Evolutionary conservation across 495 filamentous ascomycete genomes (phyloP).

Genomic region (Xanthoparmelia taractica): DNA sequence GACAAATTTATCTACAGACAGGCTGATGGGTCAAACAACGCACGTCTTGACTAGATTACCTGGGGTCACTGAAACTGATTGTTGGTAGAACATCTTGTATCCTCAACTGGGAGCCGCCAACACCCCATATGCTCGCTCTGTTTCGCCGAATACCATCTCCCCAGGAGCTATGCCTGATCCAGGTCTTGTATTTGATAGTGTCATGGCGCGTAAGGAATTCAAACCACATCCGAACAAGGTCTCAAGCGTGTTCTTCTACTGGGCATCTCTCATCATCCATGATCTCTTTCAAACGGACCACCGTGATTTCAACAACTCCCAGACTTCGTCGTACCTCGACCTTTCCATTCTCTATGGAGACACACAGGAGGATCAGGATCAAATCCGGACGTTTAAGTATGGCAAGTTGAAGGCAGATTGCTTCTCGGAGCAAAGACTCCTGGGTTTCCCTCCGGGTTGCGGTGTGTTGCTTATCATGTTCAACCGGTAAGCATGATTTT

Average conservation of each 20-base stretch:
- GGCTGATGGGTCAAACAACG: conserved; percentile 63
- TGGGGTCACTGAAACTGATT: conserved; percentile 1
- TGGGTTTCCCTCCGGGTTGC: conserved; percentile 50
- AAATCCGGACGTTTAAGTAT: conserved; percentile 48
- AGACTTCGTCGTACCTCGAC: conserved; percentile 54
- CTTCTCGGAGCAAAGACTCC: conserved; percentile 49
- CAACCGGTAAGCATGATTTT: conserved; percentile 30
- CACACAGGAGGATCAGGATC: conserved; percentile 48
- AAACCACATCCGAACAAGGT: conserved; percentile 51
- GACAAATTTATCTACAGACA: conserved; percentile 59
- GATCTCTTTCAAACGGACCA: conserved; percentile 55
- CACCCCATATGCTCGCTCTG: conserved; percentile 48
- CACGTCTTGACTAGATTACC: neutral
- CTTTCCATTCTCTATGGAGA: conserved; percentile 53
- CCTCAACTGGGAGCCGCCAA: conserved; percentile 50
- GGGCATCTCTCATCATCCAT: conserved; percentile 40
- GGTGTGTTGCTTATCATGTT: conserved; percentile 52
- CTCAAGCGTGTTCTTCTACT: conserved; percentile 52
- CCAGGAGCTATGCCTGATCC: conserved; percentile 47
- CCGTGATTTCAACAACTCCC: conserved; percentile 43
- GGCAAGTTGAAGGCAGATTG: conserved; percentile 52
- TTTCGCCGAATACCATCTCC: conserved; percentile 44
- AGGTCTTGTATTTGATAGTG: conserved; percentile 46
- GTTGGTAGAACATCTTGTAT: conserved; percentile 40
- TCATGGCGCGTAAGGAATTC: conserved; percentile 47